Base-by-base conservation (phyloP, 1,284 basidiomycete species). In the Irpex sp. region DNA sequence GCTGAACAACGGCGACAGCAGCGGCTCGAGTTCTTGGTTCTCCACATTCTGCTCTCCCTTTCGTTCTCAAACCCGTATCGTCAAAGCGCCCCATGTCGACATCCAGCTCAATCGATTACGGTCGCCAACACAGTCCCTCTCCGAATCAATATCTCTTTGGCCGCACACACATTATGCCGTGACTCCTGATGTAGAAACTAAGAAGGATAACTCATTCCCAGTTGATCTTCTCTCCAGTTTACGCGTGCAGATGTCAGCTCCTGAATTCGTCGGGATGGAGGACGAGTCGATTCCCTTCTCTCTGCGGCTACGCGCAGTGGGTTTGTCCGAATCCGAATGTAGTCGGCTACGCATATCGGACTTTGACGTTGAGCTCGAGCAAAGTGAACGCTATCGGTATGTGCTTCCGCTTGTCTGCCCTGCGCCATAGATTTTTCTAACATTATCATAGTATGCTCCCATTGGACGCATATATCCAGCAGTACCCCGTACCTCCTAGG, bases 341-440 rank as follows among this genome's bases (percentile, higher is more conserved):
- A 75, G 79, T 65, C 78, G 78, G 49, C 71, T 93, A 11, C 81
- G 82, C 61, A 67, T 91, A 15, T 76, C 79, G 36, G 80, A 79
- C 7, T 83, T 92, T 67, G 73, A 77, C 3, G 71, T 88, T 4
- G 79, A 86, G 58, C 66, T 90, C 15, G 72, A 82, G 54, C 91
- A 93, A 66, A 74, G 76, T 39, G 91, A 93, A 68, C 78, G 79
- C 61, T 87, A 82, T 73, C 81, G 87, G 90, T 91, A 68, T 60
- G 83, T 72, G 21, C 21, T 3, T 21, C 11, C 15, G 15, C 39
- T 43, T 8, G 26, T 26, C 26, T n/a, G 7, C 21, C 19, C 1
- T 6, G 31, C 19, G 15, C 35, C 11, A 3, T 21, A 11, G 13
- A 15, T 8, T 7, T 55, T n/a, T 49, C 53, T 61, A 26, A 59